Base-by-base conservation (phyloP, 202 grass and related monocot species). In the Saccharum hybrid region DNA sequence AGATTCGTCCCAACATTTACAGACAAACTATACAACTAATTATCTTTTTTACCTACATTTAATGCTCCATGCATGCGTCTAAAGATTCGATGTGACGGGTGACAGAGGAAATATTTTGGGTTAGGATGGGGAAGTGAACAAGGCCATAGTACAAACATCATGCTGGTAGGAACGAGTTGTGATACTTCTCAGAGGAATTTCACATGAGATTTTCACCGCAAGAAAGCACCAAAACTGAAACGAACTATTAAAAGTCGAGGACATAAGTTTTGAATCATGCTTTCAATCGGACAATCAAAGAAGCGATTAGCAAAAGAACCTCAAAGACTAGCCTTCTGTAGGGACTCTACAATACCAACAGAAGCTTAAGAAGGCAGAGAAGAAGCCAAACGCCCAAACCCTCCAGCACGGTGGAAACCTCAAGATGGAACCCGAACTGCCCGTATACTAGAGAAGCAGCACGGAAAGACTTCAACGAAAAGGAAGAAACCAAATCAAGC, bases 401-500 rank as follows among this genome's bases (percentile, higher is more conserved):
- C 68, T 68, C 41, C 21, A 41, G 51, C 26, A 69, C 22, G 39
- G 10, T 1, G 46, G 64, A 65, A 34, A 73, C 26, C 21, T 56
- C 67, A 11, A 8, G 42, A 28, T 30, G 22, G 14, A 31, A 14
- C 14, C 8, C 26, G 66, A 86, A 82, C 46, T 42, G 46, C 19
- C 63, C 8, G n/a, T 41, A 66, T 22, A 71, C 66, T 78, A 19
- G 15, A 72, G 23, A 62, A 18, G 63, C 63, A 74, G 21, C 67
- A 74, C 37, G 51, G 19, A 48, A 71, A 90, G 80, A 59, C 84
- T 76, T 87, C 8, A 84, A 75, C 75, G 16, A 43, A 87, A 84
- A 72, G 84, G n/a, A 87, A 84, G 57, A 46, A 80, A 76, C 75
- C 56, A 71, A 87, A 90, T 87, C 75, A 90, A 90, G 84, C 80